phyloP scores from a whole-genome alignment of 306 rosid species.

The Erythrophleum fordii region DNA sequence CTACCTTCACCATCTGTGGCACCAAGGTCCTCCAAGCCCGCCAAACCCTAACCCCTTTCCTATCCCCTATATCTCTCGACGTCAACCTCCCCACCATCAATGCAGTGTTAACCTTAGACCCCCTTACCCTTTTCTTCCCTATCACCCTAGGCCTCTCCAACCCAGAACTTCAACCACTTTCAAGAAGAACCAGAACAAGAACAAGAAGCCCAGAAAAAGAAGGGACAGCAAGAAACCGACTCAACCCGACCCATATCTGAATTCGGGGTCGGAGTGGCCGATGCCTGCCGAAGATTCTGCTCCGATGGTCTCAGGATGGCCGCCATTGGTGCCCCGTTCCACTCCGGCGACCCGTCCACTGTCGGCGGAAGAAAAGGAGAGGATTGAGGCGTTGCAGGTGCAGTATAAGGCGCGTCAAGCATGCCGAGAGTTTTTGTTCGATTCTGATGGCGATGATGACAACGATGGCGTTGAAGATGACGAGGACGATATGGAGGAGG shows the following conservation, averaged over 20 bases:
- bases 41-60: too few relatives aligned
- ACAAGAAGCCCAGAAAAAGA: not conserved
- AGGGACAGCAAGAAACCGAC: not conserved
- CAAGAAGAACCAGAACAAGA: not conserved
- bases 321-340: conserved; percentile 17
- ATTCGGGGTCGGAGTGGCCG: conserved; percentile 49
- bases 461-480: not conserved
- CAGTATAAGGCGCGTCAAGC: conserved; percentile 49
- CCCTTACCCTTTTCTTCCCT: not conserved
- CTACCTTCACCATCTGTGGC: not conserved
- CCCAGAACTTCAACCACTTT: not conserved
- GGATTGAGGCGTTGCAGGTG: conserved; percentile 26
- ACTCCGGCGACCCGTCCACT: not conserved
- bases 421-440: conserved; percentile 41
- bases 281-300: conserved; percentile 4
- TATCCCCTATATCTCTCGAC: too few relatives aligned
- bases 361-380: conserved; percentile 39
- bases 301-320: conserved; percentile 41
- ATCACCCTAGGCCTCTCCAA: too few relatives aligned
- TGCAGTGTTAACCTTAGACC: not conserved
- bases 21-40: not conserved
- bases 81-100: too few relatives aligned
- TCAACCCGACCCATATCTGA: not conserved
- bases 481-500: conserved; percentile 12
- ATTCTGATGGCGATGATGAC: not conserved